Evolutionary conservation across 768 basidiomycete species (phyloP).

Genomic region (Lentinula guzmanii): DNA sequence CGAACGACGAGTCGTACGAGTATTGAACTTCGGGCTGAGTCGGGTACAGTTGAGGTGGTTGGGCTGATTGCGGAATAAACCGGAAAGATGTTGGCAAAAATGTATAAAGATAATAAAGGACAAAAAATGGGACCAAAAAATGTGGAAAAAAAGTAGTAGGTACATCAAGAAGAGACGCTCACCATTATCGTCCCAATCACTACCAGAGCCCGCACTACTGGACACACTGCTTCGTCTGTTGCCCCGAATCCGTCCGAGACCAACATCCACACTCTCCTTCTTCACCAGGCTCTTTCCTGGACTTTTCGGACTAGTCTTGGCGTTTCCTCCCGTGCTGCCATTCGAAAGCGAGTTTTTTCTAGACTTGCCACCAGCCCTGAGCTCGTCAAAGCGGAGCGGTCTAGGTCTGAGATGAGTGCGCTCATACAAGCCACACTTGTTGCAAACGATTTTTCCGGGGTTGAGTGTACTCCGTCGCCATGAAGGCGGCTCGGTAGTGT

Average conservation of each 20-base stretch:
- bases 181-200: conserved; percentile 84
- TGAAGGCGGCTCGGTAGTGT: conserved; percentile 84
- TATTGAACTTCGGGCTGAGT: not conserved
- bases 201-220: conserved; percentile 40
- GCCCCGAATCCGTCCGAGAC: not conserved
- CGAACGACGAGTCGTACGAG: not conserved
- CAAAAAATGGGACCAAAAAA: conserved; percentile 2
- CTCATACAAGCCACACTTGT: conserved; percentile 90
- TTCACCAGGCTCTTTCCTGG: conserved; percentile 34
- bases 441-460: conserved; percentile 90
- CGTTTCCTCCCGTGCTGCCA: not conserved
- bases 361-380: conserved; percentile 81
- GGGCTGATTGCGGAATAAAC: not conserved
- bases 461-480: conserved; percentile 88
- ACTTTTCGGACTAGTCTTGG: not conserved
- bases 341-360: conserved; percentile 41
- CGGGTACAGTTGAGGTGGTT: not conserved
- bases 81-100: conserved; percentile 12
- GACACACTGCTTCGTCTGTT: not conserved
- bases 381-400: conserved; percentile 82
- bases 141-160: not conserved
- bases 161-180: conserved; percentile 20
- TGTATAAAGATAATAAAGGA: conserved; percentile 9
- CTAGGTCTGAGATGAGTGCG: conserved; percentile 81
- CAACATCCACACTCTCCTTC: conserved; percentile 53